Conservation (phyloP, 1,284 basidiomycete species). For the Cystobasidium slooffiae region DNA sequence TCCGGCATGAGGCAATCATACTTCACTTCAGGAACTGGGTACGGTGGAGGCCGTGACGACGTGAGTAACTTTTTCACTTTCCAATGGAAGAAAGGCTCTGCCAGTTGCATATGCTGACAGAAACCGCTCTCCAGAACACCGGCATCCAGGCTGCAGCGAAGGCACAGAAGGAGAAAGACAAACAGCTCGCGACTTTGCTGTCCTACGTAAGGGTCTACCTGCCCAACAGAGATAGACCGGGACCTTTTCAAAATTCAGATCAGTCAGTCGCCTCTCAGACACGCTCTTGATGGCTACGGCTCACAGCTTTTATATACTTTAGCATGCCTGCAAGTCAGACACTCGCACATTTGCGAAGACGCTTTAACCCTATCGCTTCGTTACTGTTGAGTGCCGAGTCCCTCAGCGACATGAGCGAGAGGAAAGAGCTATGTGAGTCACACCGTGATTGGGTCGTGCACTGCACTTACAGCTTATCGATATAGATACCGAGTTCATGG, state of each 20-base stretch:
- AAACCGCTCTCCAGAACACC: constrained; percentile 63
- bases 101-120: background rate
- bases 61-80: constrained; percentile 61
- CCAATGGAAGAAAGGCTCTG: too few species aligned
- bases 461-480: background rate
- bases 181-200: constrained; percentile 70
- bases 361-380: constrained; percentile 83
- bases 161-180: constrained; percentile 72
- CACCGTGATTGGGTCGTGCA: background rate
- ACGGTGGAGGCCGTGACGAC: constrained; percentile 80
- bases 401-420: constrained; percentile 86
- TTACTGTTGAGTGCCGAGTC: constrained; percentile 85
- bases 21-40: constrained; percentile 67
- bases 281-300: too few species aligned
- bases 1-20: constrained; percentile 58
- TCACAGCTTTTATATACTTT: background rate
- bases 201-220: constrained; percentile 73
- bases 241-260: constrained; percentile 77
- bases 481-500: constrained; percentile 40
- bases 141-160: constrained; percentile 75
- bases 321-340: constrained; percentile 57
- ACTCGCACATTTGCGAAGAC: constrained; percentile 80
- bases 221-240: constrained; percentile 72
- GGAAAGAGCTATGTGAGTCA: constrained; percentile 73
- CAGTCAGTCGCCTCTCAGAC: constrained; percentile 57